Evolutionary conservation across 2,329 filamentous ascomycete genomes (phyloP).

Genomic region (Pestalotiopsis sp.): DNA sequence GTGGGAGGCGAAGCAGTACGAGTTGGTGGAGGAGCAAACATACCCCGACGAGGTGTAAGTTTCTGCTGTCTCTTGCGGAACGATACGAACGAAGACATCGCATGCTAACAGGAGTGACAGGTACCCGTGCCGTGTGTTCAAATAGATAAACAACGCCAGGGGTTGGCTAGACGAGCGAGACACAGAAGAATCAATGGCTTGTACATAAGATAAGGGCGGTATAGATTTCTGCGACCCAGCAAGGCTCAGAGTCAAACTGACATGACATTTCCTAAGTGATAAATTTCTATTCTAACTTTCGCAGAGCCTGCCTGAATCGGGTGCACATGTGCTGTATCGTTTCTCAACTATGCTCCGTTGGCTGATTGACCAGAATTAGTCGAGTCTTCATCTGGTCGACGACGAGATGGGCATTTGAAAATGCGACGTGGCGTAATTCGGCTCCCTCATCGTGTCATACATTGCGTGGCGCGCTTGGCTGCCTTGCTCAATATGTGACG

Average conservation of each 20-base stretch:
- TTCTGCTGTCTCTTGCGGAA: constrained; percentile 1
- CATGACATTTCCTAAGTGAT: neutral
- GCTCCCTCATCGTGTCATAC: no score
- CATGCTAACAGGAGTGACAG: constrained; percentile 42
- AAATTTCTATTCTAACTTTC: neutral
- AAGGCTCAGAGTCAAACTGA: constrained; percentile 1
- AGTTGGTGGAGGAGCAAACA: constrained; percentile 65
- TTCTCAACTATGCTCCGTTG: neutral
- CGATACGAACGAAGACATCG: constrained; percentile 12
- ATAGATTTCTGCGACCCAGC: constrained; percentile 14
- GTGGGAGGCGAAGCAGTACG: constrained; percentile 72
- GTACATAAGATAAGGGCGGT: constrained; percentile 28
- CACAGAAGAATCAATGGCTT: constrained; percentile 15
- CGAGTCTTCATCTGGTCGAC: no score
- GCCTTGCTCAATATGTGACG: no score
- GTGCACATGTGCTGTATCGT: neutral
- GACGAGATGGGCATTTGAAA: no score
- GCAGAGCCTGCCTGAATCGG: neutral
- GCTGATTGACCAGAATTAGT: neutral
- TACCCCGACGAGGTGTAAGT: constrained; percentile 63
- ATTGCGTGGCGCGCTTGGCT: no score
- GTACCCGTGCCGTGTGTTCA: constrained; percentile 68
- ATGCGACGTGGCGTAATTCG: no score
- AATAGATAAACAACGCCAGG: constrained; percentile 40
- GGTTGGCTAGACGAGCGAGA: constrained; percentile 10